Percentiles rank a stretch among this genome's conserved stretches.
Conservation (phyloP, 495 filamentous ascomycete species). For the Mycothermus thermophilus region DNA sequence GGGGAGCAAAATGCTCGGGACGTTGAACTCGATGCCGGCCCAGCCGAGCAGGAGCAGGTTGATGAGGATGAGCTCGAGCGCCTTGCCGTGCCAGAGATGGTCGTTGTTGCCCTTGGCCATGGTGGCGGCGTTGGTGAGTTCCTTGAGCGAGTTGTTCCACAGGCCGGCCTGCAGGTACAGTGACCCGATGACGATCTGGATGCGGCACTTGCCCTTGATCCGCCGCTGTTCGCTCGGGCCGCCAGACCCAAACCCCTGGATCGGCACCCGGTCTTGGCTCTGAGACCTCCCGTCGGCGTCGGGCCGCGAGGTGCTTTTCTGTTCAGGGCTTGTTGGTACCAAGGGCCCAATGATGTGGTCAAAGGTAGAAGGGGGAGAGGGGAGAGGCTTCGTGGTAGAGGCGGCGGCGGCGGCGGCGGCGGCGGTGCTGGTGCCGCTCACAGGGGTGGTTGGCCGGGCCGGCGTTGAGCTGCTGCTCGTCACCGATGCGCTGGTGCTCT, state of each 20-base stretch:
- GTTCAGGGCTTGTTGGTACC: constrained; percentile 23
- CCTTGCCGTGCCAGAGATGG: constrained; percentile 94
- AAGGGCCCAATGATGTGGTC: constrained; percentile 49
- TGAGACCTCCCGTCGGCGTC: constrained; percentile 27
- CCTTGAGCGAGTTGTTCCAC: constrained; percentile 79
- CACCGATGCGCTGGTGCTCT: constrained; percentile 15
- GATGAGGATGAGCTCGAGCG: constrained; percentile 71
- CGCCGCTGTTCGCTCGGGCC: constrained; percentile 59
- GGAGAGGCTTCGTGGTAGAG: constrained; percentile 33
- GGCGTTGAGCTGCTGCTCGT: constrained; percentile 35
- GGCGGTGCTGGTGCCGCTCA: constrained; percentile 24
- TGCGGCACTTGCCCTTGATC: constrained; percentile 68
- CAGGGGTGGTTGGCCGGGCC: constrained; percentile 38
- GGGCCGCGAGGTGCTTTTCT: constrained; percentile 13
- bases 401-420: no score
- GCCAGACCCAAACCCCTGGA: constrained; percentile 69
- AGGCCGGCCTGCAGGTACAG: constrained; percentile 78
- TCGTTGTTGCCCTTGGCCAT: constrained; percentile 71
- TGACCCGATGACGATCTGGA: constrained; percentile 68
- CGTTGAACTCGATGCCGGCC: constrained; percentile 75
- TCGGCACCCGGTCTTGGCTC: constrained; percentile 66
- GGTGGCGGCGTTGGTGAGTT: constrained; percentile 65
- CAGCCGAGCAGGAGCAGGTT: constrained; percentile 74
- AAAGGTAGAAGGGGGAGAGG: constrained; percentile 53
- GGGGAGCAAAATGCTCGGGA: constrained; percentile 40